Evolutionary conservation across 2,329 filamentous ascomycete genomes (phyloP), one percentile per base, ranked within the genome.

Genomic region (Talaromyces albobiverticillius): DNA sequence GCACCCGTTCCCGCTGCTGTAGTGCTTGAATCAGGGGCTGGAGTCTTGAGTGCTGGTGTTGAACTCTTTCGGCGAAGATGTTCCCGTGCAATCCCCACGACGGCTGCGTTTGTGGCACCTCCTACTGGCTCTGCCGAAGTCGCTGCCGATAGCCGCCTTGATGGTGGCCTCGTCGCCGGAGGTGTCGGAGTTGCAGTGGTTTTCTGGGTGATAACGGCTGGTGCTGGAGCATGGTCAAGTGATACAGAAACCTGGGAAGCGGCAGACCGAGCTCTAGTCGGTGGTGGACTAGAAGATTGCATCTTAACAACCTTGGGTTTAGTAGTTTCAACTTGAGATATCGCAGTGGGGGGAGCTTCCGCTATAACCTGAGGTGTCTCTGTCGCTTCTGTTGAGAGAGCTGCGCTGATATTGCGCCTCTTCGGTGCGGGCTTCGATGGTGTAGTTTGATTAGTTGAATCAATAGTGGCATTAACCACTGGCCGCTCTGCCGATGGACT

Each of bases 41-140:
- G 70, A 16, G 70, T 69, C 54, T 67, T 71, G 20, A 71, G 61
- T 2, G 69, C 69, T 16, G 72, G 71, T 0, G 72, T 76, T 6
- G 68, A 65, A 53, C 73, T 76, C 57, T 73, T 74, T n/a, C 69
- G 70, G 14, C 71, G 69, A 14, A 70, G 64, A 31, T 60, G 57
- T 11, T 76, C 71, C 36, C 67, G 61, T 41, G 59, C 34, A 38
- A 46, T 59, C 11, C 57, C 45, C 3, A 40, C 13, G 6, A 46
- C 5, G 14, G 50, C 41, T 4, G 50, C 32, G 11, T 52, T 52
- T 10, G 55, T 57, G 23, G 58, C 45, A 14, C 40, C 29, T 16
- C 58, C 58, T 16, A 58, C 58, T n/a, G 63, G 57, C 47, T 71
- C 70, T 14, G 63, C 62, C 9, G 66, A 61, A 25, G 60, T 56